Evolutionary conservation across 331 rosid genomes (phyloP).

Genomic region (Rhamnella rubrinervis): DNA sequence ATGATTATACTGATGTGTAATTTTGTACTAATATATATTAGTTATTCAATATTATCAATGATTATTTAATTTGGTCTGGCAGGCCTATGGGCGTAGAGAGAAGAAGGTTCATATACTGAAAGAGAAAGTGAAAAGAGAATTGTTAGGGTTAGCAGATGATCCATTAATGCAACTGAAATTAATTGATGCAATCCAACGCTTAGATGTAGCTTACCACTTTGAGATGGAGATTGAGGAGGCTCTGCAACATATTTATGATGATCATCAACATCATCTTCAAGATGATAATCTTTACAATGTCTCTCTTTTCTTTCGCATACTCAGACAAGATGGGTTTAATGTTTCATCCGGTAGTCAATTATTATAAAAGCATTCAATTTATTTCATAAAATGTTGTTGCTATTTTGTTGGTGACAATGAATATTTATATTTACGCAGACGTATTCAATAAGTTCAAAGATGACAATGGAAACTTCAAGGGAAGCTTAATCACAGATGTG

Average conservation of each 20-base stretch:
- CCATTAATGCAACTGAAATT: neutral
- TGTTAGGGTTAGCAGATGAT: neutral
- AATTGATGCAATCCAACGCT: slow-evolving; percentile 16
- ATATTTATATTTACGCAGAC: slow-evolving; percentile 1
- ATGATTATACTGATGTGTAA: too few species aligned
- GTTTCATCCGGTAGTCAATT: slow-evolving; percentile 15
- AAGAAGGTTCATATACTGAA: slow-evolving; percentile 4
- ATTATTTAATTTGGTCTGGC: neutral
- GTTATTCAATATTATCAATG: too few species aligned
- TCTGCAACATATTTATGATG: too few species aligned
- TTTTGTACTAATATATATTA: too few species aligned
- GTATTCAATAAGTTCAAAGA: neutral
- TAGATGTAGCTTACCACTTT: neutral
- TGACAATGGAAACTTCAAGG: too few species aligned
- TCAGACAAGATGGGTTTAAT: neutral
- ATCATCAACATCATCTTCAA: too few species aligned
- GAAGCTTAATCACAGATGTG: too few species aligned
- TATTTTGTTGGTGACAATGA: neutral
- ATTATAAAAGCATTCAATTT: accelerated
- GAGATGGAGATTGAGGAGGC: too few species aligned
- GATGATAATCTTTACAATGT: too few species aligned
- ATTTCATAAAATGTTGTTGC: neutral
- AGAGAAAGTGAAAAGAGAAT: slow-evolving; percentile 2
- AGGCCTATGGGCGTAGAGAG: neutral
- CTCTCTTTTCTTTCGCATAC: too few species aligned